These are phyloP conservation scores for Neurospora tetraspora DNA, from an alignment of 495 filamentous ascomycete genomes.

Conservation along the genomic window DNA sequence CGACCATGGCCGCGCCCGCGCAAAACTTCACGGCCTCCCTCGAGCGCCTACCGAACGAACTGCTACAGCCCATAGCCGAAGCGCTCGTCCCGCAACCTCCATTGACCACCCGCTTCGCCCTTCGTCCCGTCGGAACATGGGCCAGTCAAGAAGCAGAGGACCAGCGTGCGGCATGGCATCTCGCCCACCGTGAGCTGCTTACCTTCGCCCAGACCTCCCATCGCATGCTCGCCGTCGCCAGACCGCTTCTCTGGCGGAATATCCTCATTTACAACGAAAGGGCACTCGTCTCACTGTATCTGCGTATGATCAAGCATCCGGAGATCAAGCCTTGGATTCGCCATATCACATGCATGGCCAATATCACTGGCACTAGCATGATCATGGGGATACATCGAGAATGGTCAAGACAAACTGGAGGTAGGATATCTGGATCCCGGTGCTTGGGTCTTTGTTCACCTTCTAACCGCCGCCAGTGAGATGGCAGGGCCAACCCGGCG, in stretches of 20 bases:
- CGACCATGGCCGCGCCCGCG: neutral
- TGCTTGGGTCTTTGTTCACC: neutral
- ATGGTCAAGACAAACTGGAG: conserved; percentile 16
- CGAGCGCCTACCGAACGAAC: conserved; percentile 19
- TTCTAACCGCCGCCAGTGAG: conserved; percentile 12
- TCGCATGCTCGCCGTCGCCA: conserved; percentile 21
- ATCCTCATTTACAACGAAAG: conserved; percentile 17
- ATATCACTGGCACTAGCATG: conserved; percentile 10
- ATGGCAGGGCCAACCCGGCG: conserved; percentile 4
- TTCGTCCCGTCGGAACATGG: conserved; percentile 22
- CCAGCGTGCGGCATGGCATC: conserved; percentile 21
- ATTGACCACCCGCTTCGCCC: conserved; percentile 21
- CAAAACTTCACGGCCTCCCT: conserved; percentile 2
- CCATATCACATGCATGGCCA: conserved; percentile 20
- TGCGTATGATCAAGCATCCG: conserved; percentile 10
- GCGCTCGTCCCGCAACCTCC: conserved; percentile 15
- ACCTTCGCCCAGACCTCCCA: conserved; percentile 20
- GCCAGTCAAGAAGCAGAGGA: conserved; percentile 19
- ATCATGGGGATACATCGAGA: conserved; percentile 8
- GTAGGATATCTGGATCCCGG: conserved; percentile 9
- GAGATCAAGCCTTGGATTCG: conserved; percentile 21
- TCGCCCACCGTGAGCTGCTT: conserved; percentile 14
- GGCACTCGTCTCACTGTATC: conserved; percentile 14
- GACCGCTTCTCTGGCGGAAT: conserved; percentile 22
- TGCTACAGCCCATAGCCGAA: conserved; percentile 21